Evolutionary conservation across 495 filamentous ascomycete genomes (phyloP).

Genomic region (Lophiotrema nucula): DNA sequence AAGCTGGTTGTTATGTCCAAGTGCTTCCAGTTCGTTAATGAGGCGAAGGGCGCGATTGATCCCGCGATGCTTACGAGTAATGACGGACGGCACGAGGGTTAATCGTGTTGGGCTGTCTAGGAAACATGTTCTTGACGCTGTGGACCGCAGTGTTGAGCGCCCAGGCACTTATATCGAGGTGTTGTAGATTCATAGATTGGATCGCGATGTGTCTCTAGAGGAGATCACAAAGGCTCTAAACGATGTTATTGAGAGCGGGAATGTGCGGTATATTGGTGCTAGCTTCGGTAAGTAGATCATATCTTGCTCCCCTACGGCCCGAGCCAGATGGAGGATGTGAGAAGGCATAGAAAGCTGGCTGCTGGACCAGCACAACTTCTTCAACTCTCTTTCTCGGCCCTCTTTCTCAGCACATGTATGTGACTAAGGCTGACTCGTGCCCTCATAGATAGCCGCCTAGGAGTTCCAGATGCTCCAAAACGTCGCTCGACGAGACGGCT

Average conservation of each 20-base stretch:
- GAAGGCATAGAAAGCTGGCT: too few relatives aligned
- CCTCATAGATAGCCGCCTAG: slow-evolving; percentile 59
- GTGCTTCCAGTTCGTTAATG: too few relatives aligned
- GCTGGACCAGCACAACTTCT: too few relatives aligned
- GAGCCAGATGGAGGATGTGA: too few relatives aligned
- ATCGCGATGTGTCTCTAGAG: slow-evolving; percentile 54
- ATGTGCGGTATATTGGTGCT: slow-evolving; percentile 51
- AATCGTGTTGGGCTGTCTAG: slow-evolving; percentile 23
- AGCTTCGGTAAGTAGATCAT: too few relatives aligned
- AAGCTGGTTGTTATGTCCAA: slow-evolving; percentile 51
- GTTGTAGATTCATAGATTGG: slow-evolving; percentile 69
- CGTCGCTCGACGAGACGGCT: slow-evolving; percentile 51
- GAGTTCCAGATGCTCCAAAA: slow-evolving; percentile 56
- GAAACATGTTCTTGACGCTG: slow-evolving; percentile 60
- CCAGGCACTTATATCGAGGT: slow-evolving; percentile 72
- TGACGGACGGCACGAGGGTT: neutral
- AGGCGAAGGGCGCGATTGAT: too few relatives aligned
- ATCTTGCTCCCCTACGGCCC: too few relatives aligned
- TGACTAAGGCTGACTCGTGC: too few relatives aligned
- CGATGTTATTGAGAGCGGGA: slow-evolving; percentile 55
- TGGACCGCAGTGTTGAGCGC: slow-evolving; percentile 62
- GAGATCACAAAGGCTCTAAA: slow-evolving; percentile 68
- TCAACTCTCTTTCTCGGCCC: too few relatives aligned
- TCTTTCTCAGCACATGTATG: too few relatives aligned
- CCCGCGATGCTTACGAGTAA: too few relatives aligned